Evolutionary conservation across 495 filamentous ascomycete genomes (phyloP).

Genomic region (Penicillium fimorum): DNA sequence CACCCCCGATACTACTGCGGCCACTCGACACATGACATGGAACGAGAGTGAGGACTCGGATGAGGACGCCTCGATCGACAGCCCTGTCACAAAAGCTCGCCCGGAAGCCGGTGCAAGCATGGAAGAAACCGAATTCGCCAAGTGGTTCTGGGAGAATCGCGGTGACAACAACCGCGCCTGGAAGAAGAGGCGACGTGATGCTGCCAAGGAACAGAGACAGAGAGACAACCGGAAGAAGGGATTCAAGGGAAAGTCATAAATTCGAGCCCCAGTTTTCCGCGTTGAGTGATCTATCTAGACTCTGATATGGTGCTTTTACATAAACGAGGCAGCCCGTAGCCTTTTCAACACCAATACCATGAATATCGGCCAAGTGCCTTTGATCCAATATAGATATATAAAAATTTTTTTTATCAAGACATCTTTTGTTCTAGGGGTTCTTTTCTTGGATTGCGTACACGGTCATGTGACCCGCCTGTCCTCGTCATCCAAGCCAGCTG

Average conservation of each 20-base stretch:
- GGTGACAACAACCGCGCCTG: slow-evolving; percentile 88
- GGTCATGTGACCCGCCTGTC: slow-evolving; percentile 17
- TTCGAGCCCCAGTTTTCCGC: not conserved
- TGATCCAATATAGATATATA: not conserved
- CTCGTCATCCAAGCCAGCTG: slow-evolving; percentile 13
- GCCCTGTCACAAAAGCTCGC: slow-evolving; percentile 34
- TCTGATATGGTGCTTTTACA: slow-evolving; percentile 3
- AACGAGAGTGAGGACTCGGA: slow-evolving; percentile 34
- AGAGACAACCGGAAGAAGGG: slow-evolving; percentile 72
- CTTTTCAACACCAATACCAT: not conserved
- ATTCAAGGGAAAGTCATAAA: slow-evolving; percentile 43
- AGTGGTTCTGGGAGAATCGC: slow-evolving; percentile 90
- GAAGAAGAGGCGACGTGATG: slow-evolving; percentile 81
- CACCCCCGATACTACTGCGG: slow-evolving; percentile 89
- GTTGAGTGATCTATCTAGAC: not conserved
- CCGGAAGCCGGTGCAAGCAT: slow-evolving; percentile 18
- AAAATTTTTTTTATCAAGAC: not conserved
- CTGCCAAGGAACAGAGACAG: slow-evolving; percentile 81
- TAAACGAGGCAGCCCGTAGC: not conserved
- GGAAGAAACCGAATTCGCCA: slow-evolving; percentile 69
- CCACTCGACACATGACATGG: slow-evolving; percentile 41
- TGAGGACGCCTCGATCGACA: slow-evolving; percentile 32
- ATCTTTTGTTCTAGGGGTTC: not conserved
- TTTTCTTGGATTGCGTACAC: not conserved
- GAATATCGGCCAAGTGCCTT: not conserved